Evolutionary conservation across 106 monocot species (phyloP).

Genomic region (Platanthera zijinensis): DNA sequence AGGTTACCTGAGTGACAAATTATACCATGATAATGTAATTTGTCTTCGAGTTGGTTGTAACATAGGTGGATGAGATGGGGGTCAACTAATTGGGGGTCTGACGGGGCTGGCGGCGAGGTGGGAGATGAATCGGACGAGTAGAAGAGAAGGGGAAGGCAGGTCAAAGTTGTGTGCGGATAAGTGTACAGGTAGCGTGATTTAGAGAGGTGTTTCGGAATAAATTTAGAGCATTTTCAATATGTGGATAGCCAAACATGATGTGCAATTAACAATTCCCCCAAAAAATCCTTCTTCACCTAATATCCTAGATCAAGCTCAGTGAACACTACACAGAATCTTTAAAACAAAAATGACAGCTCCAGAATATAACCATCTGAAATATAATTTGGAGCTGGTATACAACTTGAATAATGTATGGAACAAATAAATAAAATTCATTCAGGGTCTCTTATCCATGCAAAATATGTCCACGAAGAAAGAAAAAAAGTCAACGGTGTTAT

Average conservation of each 20-base stretch:
- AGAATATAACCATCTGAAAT: background rate
- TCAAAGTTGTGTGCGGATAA: too few species aligned
- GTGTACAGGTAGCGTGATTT: too few species aligned
- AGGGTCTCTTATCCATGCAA: background rate
- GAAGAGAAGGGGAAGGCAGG: too few species aligned
- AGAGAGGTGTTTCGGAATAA: too few species aligned
- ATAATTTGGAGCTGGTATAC: too few species aligned
- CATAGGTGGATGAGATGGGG: too few species aligned
- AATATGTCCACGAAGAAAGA: background rate
- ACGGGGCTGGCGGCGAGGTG: too few species aligned
- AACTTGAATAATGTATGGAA: too few species aligned
- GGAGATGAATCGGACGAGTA: too few species aligned
- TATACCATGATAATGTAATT: background rate
- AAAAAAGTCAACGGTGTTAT: background rate
- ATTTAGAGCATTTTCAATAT: too few species aligned
- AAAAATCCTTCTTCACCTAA: background rate
- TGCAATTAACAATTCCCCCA: background rate
- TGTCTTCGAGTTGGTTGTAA: background rate
- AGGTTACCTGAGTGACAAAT: background rate
- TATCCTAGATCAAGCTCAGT: background rate
- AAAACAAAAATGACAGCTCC: background rate
- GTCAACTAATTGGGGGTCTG: too few species aligned
- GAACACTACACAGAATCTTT: background rate
- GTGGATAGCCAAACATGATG: too few species aligned
- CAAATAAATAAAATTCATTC: background rate